Percentiles rank a stretch among this genome's conserved stretches.
Conservation (phyloP, 352 stramenopile genomes). For the Globisporangium nodosum region DNA sequence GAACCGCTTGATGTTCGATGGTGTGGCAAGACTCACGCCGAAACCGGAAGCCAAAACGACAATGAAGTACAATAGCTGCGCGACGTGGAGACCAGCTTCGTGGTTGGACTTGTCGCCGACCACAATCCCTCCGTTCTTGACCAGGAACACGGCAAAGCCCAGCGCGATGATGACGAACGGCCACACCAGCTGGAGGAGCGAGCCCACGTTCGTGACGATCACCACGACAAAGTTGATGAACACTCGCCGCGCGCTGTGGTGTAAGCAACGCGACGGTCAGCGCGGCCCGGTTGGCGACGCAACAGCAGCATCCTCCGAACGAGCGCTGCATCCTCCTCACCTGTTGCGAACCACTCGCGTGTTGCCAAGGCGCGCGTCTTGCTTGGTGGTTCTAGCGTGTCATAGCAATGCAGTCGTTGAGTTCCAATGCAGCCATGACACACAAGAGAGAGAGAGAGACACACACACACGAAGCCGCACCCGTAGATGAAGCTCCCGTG, state of each 20-base stretch:
- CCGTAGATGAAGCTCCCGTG: slow-evolving; percentile 70
- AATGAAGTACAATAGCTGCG: slow-evolving; percentile 76
- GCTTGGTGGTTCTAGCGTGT: slow-evolving; percentile 26
- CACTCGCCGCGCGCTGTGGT: slow-evolving; percentile 29
- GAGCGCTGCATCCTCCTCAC: slow-evolving; percentile 7
- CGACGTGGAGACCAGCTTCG: slow-evolving; percentile 62
- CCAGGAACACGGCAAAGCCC: slow-evolving; percentile 53
- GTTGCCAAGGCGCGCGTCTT: slow-evolving; percentile 17
- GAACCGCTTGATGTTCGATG: slow-evolving; percentile 30
- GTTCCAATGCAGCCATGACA: not conserved
- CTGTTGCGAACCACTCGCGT: slow-evolving; percentile 24
- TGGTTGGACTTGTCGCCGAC: slow-evolving; percentile 85
- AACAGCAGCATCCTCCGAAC: not conserved
- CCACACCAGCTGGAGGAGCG: slow-evolving; percentile 60
- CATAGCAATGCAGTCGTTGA: not conserved
- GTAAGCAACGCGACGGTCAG: not conserved
- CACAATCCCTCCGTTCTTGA: slow-evolving; percentile 76
- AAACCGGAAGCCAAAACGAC: slow-evolving; percentile 60
- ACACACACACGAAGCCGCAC: slow-evolving; percentile 16
- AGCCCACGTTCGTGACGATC: slow-evolving; percentile 38
- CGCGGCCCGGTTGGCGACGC: not conserved
- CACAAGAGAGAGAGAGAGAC: not conserved
- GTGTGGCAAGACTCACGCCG: slow-evolving; percentile 35
- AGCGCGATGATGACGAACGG: slow-evolving; percentile 56
- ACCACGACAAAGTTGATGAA: slow-evolving; percentile 61